Base-by-base conservation (phyloP, 495 filamentous ascomycete species). In the Aspergillus mulundensis region DNA sequence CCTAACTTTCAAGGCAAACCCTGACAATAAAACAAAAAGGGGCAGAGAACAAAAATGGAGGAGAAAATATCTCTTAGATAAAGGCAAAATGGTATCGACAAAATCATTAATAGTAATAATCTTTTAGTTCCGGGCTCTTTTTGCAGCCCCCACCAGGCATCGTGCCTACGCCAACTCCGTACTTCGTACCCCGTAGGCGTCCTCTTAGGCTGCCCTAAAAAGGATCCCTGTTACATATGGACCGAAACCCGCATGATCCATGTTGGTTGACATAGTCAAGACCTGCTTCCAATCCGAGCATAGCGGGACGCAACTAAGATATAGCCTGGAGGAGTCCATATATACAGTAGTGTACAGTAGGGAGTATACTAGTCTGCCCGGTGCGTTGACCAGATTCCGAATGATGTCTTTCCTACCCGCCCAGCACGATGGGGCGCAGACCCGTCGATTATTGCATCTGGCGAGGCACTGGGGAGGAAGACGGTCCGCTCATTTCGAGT, bases 361-460 rank as follows among this genome's bases (percentile, higher is more conserved):
- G 42, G 16, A 23, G 18, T 44, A 51, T 32, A 16, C 48, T 49
- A 11, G 16, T 36, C 19, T 57, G 16, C 53, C 34, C 24, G 34
- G 42, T 40, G 32, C 47, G 34, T 57, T 36, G 32, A 40, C 15
- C 14, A 50, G 18, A 25, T 3, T 46, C 16, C 30, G 30, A 50
- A 38, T 36, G 18, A 50, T 28, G 36, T 45, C 15, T 57, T 51
- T 47, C 15, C 41, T 43, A 53, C 43, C 48, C 55, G 51, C 60
- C 55, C 51, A 52, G 51, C 24, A 58, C 56, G 41, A 50, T 58
- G 60, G 56, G 60, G 50, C 54, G 41, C 30, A 20, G 53, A 30
- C 41, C 49, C 41, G 18, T 52, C 43, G 43, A 54, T 48, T 61
- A 53, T 53, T 49, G 43, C 34, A 48, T 32, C 41, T 30, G 10